A percentile compares a stretch with the other conserved stretches of the same genome.
phyloP scores from a whole-genome alignment of 441 rosid genomes.

The Hura crepitans region DNA sequence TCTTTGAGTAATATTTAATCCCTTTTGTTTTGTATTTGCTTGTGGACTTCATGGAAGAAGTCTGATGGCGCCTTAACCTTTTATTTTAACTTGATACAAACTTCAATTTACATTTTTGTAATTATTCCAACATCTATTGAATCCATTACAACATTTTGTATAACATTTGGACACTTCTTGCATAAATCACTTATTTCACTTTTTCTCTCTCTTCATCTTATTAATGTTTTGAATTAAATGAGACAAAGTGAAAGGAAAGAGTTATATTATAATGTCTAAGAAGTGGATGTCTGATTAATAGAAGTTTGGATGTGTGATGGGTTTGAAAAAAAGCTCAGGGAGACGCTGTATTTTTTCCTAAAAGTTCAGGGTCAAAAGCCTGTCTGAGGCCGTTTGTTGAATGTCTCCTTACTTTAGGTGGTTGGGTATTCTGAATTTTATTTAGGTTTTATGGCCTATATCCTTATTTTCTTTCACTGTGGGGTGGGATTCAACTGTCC shows the following conservation, averaged over 20 bases:
- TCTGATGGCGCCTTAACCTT: background rate
- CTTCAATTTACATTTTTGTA: too few species aligned
- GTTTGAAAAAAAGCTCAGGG: background rate
- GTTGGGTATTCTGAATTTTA: background rate
- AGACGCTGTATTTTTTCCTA: background rate
- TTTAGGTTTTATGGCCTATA: background rate
- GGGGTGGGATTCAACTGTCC: background rate
- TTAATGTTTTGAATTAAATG: too few species aligned
- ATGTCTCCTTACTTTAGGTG: background rate
- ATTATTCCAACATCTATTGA: too few species aligned
- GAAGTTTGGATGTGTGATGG: background rate
- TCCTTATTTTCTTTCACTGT: background rate
- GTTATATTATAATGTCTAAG: too few species aligned
- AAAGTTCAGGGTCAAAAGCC: background rate
- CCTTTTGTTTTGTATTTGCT: background rate
- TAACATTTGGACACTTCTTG: too few species aligned
- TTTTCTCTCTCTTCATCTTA: too few species aligned
- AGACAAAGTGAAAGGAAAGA: too few species aligned
- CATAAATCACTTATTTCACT: too few species aligned
- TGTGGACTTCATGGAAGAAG: background rate
- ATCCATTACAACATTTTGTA: too few species aligned
- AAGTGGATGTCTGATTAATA: too few species aligned
- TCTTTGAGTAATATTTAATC: background rate
- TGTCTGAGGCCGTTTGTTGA: background rate
- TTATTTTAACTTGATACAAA: too few species aligned